These are phyloP conservation scores for Wilcoxina mikolae DNA, from an alignment of 495 filamentous ascomycete species.

Conservation along the genomic window DNA sequence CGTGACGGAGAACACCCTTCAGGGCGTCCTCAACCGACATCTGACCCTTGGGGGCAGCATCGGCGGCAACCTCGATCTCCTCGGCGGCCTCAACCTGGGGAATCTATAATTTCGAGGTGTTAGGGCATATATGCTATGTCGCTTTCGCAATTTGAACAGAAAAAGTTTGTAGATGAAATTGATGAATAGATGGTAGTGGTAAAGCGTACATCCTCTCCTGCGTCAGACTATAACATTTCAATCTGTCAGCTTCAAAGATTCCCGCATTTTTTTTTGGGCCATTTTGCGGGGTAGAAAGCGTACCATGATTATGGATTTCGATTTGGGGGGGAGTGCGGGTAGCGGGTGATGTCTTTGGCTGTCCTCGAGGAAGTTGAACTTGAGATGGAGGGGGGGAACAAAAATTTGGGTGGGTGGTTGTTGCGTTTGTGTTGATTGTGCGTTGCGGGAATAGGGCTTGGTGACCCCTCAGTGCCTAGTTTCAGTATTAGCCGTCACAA, in stretches of 20 bases:
- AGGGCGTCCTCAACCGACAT: slow-evolving; percentile 97
- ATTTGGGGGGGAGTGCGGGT: not conserved
- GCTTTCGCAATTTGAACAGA: too few species aligned
- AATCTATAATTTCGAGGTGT: slow-evolving; percentile 14
- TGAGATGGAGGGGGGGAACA: not conserved
- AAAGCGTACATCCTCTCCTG: slow-evolving; percentile 27
- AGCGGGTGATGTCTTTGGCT: slow-evolving; percentile 21
- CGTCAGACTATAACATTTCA: slow-evolving; percentile 24
- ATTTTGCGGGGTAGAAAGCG: not conserved
- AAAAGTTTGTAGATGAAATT: not conserved
- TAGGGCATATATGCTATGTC: too few species aligned
- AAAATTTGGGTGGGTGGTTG: not conserved
- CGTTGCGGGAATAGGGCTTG: not conserved
- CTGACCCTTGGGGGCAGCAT: slow-evolving; percentile 68
- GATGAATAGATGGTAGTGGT: not conserved
- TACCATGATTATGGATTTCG: slow-evolving; percentile 8
- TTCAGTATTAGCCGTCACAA: too few species aligned
- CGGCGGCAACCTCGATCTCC: slow-evolving; percentile 30
- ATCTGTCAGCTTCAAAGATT: slow-evolving; percentile 2
- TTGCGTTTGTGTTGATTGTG: slow-evolving; percentile 19
- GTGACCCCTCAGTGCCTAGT: too few species aligned
- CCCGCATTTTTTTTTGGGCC: not conserved
- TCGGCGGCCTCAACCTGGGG: slow-evolving; percentile 2
- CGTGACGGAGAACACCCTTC: slow-evolving; percentile 93
- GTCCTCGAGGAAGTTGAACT: slow-evolving; percentile 27